Evolutionary conservation across 257 asterid genomes (phyloP).

Genomic region (Hygrophila difformis): DNA sequence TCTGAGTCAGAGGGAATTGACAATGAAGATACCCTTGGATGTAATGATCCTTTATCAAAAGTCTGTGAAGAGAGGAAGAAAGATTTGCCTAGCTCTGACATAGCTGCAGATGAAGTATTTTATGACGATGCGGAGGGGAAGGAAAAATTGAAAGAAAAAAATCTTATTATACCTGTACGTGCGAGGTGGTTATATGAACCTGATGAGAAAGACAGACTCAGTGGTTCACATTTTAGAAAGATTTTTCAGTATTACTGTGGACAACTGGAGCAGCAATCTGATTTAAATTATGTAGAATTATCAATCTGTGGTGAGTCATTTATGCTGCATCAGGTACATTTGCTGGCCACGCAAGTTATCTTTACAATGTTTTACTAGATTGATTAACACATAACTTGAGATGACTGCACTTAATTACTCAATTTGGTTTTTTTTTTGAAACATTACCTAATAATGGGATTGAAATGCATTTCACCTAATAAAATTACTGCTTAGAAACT

Average conservation of each 20-base stretch:
- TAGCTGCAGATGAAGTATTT: slow-evolving; percentile 12
- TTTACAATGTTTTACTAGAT: neutral
- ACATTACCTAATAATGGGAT: neutral
- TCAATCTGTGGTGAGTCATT: slow-evolving; percentile 89
- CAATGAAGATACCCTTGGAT: slow-evolving; percentile 31
- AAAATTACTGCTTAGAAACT: neutral
- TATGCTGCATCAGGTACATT: slow-evolving; percentile 92
- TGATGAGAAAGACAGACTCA: slow-evolving; percentile 64
- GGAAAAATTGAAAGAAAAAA: slow-evolving; percentile 26
- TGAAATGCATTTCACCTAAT: neutral
- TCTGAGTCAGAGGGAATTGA: slow-evolving; percentile 42
- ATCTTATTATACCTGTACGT: slow-evolving; percentile 21
- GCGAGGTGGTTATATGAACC: slow-evolving; percentile 92
- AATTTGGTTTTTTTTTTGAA: neutral
- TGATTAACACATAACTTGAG: neutral
- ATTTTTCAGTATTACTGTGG: slow-evolving; percentile 73
- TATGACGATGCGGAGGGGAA: slow-evolving; percentile 12
- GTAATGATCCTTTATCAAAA: slow-evolving; percentile 20
- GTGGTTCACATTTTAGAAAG: slow-evolving; percentile 80
- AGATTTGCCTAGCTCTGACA: slow-evolving; percentile 10
- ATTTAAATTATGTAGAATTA: slow-evolving; percentile 58
- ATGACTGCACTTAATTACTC: neutral
- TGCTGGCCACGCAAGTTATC: neutral
- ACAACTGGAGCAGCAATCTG: slow-evolving; percentile 51
- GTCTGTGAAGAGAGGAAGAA: slow-evolving; percentile 19